These are phyloP conservation scores for Penicillium canariense DNA, from an alignment of 495 filamentous ascomycete genomes.

Conservation along the genomic window DNA sequence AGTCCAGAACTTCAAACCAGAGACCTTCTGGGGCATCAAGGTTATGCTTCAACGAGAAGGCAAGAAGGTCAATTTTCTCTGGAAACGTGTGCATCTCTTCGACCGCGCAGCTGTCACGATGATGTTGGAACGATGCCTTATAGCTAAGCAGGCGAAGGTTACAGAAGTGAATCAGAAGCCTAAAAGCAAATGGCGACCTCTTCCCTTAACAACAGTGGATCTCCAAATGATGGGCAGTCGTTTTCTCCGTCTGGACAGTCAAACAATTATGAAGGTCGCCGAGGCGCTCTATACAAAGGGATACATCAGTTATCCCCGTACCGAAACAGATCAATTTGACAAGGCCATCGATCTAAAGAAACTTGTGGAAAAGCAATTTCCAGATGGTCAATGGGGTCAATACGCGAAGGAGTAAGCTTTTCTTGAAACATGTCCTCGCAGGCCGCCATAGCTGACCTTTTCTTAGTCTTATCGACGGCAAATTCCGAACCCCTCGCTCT, in stretches of 20 bases:
- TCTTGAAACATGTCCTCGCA: background rate
- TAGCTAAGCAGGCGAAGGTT: conserved; percentile 74
- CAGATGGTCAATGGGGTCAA: conserved; percentile 70
- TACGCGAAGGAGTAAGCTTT: conserved; percentile 65
- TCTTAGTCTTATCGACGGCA: conserved; percentile 65
- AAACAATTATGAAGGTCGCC: conserved; percentile 82
- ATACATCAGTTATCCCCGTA: conserved; percentile 94
- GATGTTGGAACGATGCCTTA: conserved; percentile 80
- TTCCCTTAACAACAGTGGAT: conserved; percentile 96
- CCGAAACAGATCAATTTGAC: conserved; percentile 96
- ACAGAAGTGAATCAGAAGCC: conserved; percentile 83
- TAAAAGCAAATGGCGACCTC: conserved; percentile 88
- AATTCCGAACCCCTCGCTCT: conserved; percentile 75
- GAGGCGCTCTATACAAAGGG: conserved; percentile 85
- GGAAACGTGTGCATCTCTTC: conserved; percentile 80
- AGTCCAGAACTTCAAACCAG: conserved; percentile 89
- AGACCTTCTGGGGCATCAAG: conserved; percentile 89
- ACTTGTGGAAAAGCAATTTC: conserved; percentile 80
- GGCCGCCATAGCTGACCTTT: conserved; percentile 7
- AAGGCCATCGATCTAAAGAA: conserved; percentile 79
- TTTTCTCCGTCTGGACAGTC: conserved; percentile 81
- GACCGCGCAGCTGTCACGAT: conserved; percentile 79
- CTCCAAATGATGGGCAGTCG: conserved; percentile 93
- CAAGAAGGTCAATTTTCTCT: conserved; percentile 80
- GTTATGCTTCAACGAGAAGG: conserved; percentile 74